Evolutionary conservation across 768 basidiomycete species (phyloP), one percentile per base, ranked within the genome.

Genomic region (Kwoniella mangroviensis): DNA sequence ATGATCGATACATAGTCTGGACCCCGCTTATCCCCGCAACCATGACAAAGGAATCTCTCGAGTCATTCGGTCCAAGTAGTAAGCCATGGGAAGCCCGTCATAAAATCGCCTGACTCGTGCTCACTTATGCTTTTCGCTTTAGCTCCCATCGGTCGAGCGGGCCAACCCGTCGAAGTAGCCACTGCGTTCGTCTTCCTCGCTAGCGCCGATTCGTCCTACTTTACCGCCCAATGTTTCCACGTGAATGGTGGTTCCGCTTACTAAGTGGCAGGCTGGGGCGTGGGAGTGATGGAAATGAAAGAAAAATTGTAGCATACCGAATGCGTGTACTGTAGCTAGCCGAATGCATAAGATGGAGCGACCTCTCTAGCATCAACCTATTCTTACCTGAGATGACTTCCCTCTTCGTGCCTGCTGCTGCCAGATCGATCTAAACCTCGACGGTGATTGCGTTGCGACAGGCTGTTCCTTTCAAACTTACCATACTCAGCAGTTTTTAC

Each of bases 81-180:
- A 57, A 71, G 75, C 66, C 6, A 34, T 6, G 34, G 6, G 6
- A 6, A 34, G 34, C 34, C 34, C 34, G 6, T 34, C 6, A 1
- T 34, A 7, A 1, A 6, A 34, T 7, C 34, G 9, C 34, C 34
- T 34, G 34, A 34, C 34, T 49, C 45, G 5, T 15, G 24, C 40
- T 28, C 4, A 42, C 21, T 5, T n/a, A 22, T 41, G 26, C 62
- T 52, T 40, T 28, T 12, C 34, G 17, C 41, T 51, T 17, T 75
- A 67, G 82, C 84, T 0, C 85, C 87, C 4, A 86, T 87, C 75
- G 85, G 84, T 2, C 81, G 87, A 52, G 84, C 86, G 0, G 87
- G 86, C 15, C 87, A 87, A 74, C 87, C 87, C 4, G 80, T 87
- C 56, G 87, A 88, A 73, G 79, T 86, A 19, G 87, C 87, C 9